Base-by-base conservation (phyloP, 768 basidiomycete genomes). In the Mycena leptocephala region DNA sequence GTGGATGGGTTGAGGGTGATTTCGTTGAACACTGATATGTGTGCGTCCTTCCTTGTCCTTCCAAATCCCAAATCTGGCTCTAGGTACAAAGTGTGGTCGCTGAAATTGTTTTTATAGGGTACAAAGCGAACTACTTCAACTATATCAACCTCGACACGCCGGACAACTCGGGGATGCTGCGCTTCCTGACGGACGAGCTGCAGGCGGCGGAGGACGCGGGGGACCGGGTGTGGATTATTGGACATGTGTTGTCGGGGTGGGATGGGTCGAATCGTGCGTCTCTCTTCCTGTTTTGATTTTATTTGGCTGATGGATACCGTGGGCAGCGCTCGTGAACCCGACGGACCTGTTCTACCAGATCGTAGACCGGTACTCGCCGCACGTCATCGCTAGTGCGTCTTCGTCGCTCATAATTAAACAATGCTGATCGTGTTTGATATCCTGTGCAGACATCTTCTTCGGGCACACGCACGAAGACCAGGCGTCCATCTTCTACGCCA, bases 161-260 rank as follows among this genome's bases (percentile, higher is more conserved):
- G 14, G 95, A 96, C 82, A 86, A 87, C 48, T 95, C 93, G 55
- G 94, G 95, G 26, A 94, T 95, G 92, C 85, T 95, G 78, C 88
- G 93, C 43, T 95, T 95, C 84, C 79, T 96, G 76, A 95, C 95
- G 8, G 92, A 95, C 74, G 94, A 95, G 81, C 85, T 95, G 18
- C 95, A 96, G 82, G 92, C 88, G 66, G 94, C 95, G 10, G 95
- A 96, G 83, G 95, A 96, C 80, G 88, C 88, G 26, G 92, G 94
- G 10, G 94, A 95, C 68, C 87, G 93, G 79, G 88, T 86, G 8
- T 90, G 89, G 89, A 88, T 90, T 61, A 86, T 88, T 8, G 92
- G 77, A 2, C 77, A 78, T 30, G 77, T 78, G 55, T 77, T 86
- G 4, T 79, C 81, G 8, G 85, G 85, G 22, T 86, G 95, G 94